Base-by-base conservation (phyloP, 768 basidiomycete species). In the Pluteus cervinus region DNA sequence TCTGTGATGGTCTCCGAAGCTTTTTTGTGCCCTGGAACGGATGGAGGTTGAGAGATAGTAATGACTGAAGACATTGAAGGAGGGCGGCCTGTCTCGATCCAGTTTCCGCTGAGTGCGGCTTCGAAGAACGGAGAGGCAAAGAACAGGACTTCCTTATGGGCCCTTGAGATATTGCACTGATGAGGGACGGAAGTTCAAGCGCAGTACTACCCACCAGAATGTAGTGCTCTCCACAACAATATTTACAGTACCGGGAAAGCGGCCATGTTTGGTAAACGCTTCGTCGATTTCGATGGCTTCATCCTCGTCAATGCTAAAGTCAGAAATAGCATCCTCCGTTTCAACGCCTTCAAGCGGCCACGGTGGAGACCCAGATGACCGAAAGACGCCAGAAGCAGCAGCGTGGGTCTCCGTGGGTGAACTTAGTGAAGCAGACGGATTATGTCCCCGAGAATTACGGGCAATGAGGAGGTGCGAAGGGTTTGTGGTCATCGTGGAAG, bases 91-190 rank as follows among this genome's bases (percentile, higher is more conserved):
- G 83, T 92, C 62, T 94, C 91, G 9, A 86, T 85, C 91, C 91
- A 94, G 51, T 86, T 77, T 6, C 91, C 91, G 48, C 87, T 87
- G 32, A 94, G 65, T 7, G 89, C 82, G 12, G 87, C 88, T 58
- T 92, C 83, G 57, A 94, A 94, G 69, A 94, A 94, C 0, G 91
- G 88, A n/a, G 89, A 92, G 4, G 90, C 85, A 54, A 91, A 94
- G 60, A 81, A 85, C 5, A 94, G 65, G 20, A 94, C 77, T 54
- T 93, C 90, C 56, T 88, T 91, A 62, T 94, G 91, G 1, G 85
- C 83, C 87, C 87, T 90, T 52, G 33, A 39, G 10, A 36, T 18
- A 40, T 24, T 29, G 31, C 34, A 21, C 26, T 41, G 33, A 33
- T 30, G 34, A 21, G 32, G 43, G 30, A 33, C 37, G 41, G 35